phyloP scores from a whole-genome alignment of 768 basidiomycete species.

The Boletus patriciae region DNA sequence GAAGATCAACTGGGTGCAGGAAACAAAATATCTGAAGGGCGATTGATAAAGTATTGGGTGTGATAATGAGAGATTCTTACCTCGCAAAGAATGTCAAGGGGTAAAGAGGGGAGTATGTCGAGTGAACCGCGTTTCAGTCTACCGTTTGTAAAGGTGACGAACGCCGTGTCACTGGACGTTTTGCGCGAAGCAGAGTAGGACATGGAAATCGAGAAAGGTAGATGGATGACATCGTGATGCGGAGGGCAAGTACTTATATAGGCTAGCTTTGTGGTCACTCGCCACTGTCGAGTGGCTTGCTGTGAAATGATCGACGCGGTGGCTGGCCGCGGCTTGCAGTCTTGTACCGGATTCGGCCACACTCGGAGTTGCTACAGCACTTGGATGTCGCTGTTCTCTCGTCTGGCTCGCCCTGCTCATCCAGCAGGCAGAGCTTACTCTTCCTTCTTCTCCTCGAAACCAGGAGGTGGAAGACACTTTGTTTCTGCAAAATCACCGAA shows the following conservation, averaged over 20 bases:
- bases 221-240: background rate
- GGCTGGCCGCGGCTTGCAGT: background rate
- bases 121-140: constrained; percentile 20
- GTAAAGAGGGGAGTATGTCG: constrained; percentile 37
- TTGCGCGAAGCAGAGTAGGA: background rate
- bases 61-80: constrained; percentile 1
- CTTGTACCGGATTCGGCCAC: no score
- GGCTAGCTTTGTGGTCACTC: background rate
- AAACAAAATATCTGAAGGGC: constrained; percentile 42
- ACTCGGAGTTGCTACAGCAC: background rate
- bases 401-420: constrained; percentile 48
- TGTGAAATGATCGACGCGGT: background rate
- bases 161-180: background rate
- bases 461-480: constrained; percentile 74
- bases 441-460: constrained; percentile 77
- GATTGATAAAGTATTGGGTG: background rate
- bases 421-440: constrained; percentile 63
- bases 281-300: background rate
- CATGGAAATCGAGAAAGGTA: constrained; percentile 1
- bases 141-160: background rate
- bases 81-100: constrained; percentile 32
- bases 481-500: constrained; percentile 69
- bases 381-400: constrained; percentile 51
- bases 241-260: background rate
- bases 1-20: constrained; percentile 45